phyloP scores from a whole-genome alignment of 2,329 filamentous ascomycete genomes.

The Aspergillus carbonarius region DNA sequence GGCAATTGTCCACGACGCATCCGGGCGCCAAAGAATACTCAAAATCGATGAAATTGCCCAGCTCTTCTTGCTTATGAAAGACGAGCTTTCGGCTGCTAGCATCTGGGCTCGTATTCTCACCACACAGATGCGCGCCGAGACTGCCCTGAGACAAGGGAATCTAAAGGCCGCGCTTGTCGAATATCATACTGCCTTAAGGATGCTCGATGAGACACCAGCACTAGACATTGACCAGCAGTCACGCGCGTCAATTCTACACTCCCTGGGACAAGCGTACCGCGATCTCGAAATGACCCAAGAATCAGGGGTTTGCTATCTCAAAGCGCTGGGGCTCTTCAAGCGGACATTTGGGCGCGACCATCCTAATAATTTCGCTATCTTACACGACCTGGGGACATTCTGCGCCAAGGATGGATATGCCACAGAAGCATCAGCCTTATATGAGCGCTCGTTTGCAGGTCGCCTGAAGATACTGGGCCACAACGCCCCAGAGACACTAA shows the following conservation, averaged over 20 bases:
- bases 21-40: conserved; percentile 31
- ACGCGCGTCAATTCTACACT: conserved; percentile 27
- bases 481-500: conserved; percentile 32
- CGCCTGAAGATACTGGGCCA: conserved; percentile 29
- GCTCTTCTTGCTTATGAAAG: conserved; percentile 30
- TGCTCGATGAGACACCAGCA: conserved; percentile 22
- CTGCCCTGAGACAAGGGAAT: conserved; percentile 24
- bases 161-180: conserved; percentile 23
- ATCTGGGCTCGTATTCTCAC: conserved; percentile 21
- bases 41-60: conserved; percentile 30
- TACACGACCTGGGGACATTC: conserved; percentile 30
- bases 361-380: conserved; percentile 27
- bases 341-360: conserved; percentile 30
- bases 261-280: conserved; percentile 27
- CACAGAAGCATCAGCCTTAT: conserved; percentile 31
- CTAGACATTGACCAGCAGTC: conserved; percentile 26
- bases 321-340: conserved; percentile 29
- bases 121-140: conserved; percentile 24
- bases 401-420: conserved; percentile 31
- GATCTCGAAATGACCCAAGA: conserved; percentile 25
- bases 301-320: conserved; percentile 29
- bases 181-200: conserved; percentile 25
- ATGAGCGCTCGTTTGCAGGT: conserved; percentile 32
- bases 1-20: conserved; percentile 29
- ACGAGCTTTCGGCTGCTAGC: conserved; percentile 22